These are phyloP conservation scores for sunflower (Helianthus annuus) DNA, from an alignment of 129 eudicot species.

Conservation along the genomic window DNA sequence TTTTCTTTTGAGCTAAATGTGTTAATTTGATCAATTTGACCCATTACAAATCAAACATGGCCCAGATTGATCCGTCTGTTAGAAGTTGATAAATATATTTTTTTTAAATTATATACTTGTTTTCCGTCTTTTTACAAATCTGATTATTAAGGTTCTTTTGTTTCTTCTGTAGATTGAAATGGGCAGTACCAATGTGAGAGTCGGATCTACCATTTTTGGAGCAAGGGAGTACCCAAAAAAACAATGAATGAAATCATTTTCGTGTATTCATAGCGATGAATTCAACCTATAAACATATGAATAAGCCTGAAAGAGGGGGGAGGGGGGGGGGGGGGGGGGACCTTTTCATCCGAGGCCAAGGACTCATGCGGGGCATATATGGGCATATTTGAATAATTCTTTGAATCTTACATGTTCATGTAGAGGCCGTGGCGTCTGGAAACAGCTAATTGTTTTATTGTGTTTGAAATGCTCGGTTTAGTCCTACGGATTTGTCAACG, in stretches of 20 bases:
- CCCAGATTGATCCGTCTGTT: neutral
- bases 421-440: neutral
- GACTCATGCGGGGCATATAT: neutral
- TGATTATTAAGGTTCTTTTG: neutral
- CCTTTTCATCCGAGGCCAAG: neutral
- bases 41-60: neutral
- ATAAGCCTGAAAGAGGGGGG: conserved; percentile 5
- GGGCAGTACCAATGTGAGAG: conserved; percentile 92
- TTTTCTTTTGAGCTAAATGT: neutral
- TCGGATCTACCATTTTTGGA: conserved; percentile 92
- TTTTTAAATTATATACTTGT: neutral
- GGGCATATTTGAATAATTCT: neutral
- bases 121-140: neutral
- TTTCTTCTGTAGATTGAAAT: conserved; percentile 68
- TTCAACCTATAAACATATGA: conserved; percentile 5
- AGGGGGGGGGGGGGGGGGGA: neutral
- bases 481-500: no score
- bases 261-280: neutral
- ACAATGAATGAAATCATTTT: conserved; percentile 26
- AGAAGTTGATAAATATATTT: neutral
- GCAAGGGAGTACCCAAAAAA: conserved; percentile 78
- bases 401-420: neutral
- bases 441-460: neutral
- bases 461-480: no score
- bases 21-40: neutral